phyloP scores from a whole-genome alignment of 2,329 filamentous ascomycete species.

The Sclerotinia borealis region DNA sequence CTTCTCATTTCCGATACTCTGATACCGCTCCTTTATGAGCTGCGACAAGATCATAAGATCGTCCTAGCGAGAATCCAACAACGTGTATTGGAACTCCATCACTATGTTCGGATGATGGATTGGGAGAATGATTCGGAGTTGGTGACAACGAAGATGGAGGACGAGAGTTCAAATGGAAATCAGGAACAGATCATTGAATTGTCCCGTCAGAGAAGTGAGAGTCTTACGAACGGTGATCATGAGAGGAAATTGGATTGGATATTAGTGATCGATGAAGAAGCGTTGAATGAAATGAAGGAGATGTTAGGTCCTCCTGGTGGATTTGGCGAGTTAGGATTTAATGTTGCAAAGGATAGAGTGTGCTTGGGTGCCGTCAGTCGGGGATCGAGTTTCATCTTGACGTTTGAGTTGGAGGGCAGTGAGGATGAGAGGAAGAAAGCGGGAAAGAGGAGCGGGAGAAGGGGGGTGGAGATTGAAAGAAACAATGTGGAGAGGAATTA shows the following conservation, averaged over 20 bases:
- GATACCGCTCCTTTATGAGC: background rate
- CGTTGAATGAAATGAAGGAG: conserved; percentile 20
- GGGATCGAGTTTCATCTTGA: conserved; percentile 14
- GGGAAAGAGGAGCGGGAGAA: too few relatives aligned
- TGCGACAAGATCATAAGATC: background rate
- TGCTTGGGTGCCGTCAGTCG: conserved; percentile 17
- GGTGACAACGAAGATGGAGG: background rate
- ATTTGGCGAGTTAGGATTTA: conserved; percentile 19
- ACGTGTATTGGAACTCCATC: background rate
- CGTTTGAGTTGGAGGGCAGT: background rate
- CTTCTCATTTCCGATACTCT: background rate
- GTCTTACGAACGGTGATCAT: background rate
- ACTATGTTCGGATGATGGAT: background rate
- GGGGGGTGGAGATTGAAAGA: background rate
- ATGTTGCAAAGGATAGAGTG: conserved; percentile 13
- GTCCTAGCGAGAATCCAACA: background rate
- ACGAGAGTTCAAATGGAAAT: background rate
- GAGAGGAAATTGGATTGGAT: conserved; percentile 17
- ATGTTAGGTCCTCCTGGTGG: conserved; percentile 18
- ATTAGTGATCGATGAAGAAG: conserved; percentile 13
- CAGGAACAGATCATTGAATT: conserved; percentile 3
- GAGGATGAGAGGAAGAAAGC: background rate
- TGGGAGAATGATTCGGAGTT: background rate
- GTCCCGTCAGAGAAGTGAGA: background rate
- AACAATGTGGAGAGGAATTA: background rate